Base-by-base conservation (phyloP, 257 asterid species). In the Lycium barbarum region DNA sequence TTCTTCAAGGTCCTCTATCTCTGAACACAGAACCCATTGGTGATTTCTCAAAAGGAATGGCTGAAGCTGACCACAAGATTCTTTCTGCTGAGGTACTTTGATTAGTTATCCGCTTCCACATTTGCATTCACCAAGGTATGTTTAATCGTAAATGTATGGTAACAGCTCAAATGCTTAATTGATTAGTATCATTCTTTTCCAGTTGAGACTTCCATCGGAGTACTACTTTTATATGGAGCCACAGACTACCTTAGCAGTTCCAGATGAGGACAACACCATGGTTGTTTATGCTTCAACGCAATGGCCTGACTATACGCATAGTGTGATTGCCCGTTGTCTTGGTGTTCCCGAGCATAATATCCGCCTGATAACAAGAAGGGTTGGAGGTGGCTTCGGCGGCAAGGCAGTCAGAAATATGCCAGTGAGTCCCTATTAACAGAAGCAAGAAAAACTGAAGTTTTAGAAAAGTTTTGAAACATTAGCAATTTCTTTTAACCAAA, bases 311-410 rank as follows among this genome's bases (percentile, higher is more conserved):
- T 2, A 10, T 12, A 14, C 33, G 12, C 15, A 70, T 20, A 5
- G 7, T 70, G 14, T 17, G 79, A 70, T 70, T 70, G 79, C 79
- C 54, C 17, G 79, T 70, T 70, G 54, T 38, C 79, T 40, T 70
- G 54, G 79, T 70, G 33, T 70, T 70, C 79, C 79, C 12, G 79
- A n/a, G 17, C 54, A 70, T 33, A 70, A 70, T 20, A 70, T 70
- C 79, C 79, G 79, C 5, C 33, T 70, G 9, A 40, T 70, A 3
- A 70, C 79, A 70, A 70, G 79, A 70, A 40, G 79, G 85, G 92
- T 91, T 80, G 97, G 97, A 54, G 98, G 98, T 78, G 98, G 97
- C 73, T 94, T 94, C 85, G 98, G 98, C 67, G 98, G 98, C 88
- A 94, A 94, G 92, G 88, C 89, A 63, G 4, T 81, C 20, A 88